phyloP scores from a whole-genome alignment of 345 rosid species.

The Raphanus raphanistrum region DNA sequence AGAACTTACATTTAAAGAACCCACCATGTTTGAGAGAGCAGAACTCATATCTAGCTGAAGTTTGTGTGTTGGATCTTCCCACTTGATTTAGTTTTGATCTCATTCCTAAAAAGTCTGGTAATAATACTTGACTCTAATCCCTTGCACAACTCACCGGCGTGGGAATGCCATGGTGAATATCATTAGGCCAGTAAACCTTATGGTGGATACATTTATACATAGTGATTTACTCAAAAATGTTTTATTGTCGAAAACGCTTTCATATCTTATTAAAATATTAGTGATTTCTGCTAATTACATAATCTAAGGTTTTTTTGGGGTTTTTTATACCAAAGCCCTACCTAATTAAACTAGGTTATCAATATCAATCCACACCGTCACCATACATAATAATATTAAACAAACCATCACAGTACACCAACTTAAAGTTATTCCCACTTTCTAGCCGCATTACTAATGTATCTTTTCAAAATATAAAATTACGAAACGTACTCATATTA shows the following conservation, averaged over 20 bases:
- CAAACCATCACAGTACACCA: conserved; percentile 11
- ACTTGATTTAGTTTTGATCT: too few relatives aligned
- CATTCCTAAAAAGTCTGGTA: too few relatives aligned
- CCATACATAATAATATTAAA: conserved; percentile 1
- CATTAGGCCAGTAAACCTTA: too few relatives aligned
- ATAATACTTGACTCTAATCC: too few relatives aligned
- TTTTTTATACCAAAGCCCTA: neutral
- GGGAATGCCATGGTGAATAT: too few relatives aligned
- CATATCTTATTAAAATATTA: neutral
- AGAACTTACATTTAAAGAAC: too few relatives aligned
- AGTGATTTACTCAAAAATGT: too few relatives aligned
- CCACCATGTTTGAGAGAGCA: too few relatives aligned
- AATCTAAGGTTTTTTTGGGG: neutral
- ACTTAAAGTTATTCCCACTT: conserved; percentile 12
- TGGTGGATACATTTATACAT: too few relatives aligned
- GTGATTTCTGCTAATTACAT: neutral
- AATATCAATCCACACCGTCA: conserved; percentile 12
- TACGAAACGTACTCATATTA: neutral
- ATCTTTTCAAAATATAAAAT: neutral
- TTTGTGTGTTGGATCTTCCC: too few relatives aligned
- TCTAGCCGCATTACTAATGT: conserved; percentile 9
- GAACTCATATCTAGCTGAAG: too few relatives aligned
- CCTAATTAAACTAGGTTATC: conserved; percentile 3
- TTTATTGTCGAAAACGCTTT: neutral
- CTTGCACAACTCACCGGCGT: too few relatives aligned